phyloP scores from a whole-genome alignment of 106 monocot species.

The Chionographis japonica region DNA sequence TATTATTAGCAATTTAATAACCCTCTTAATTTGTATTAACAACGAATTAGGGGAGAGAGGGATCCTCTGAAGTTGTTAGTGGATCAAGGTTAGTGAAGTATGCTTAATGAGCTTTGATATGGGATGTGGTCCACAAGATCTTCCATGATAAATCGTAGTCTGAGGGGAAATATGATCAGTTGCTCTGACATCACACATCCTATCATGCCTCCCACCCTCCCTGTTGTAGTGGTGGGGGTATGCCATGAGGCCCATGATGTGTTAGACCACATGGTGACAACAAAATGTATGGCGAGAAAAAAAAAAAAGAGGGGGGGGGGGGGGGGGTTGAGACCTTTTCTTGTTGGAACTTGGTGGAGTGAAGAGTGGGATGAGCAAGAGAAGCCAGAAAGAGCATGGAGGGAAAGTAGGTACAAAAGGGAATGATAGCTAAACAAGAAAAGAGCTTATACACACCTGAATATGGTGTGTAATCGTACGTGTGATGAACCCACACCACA shows the following conservation, averaged over 20 bases:
- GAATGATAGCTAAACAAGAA: too few species aligned
- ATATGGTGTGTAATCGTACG: too few species aligned
- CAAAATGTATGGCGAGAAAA: conserved; percentile 10
- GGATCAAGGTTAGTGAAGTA: too few species aligned
- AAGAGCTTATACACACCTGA: too few species aligned
- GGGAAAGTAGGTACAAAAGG: too few species aligned
- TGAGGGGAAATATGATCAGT: conserved; percentile 10
- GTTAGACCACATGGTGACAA: conserved; percentile 14
- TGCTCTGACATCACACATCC: conserved; percentile 21
- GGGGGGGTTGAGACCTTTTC: background rate
- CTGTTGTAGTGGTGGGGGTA: background rate
- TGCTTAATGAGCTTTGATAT: too few species aligned
- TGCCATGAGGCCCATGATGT: conserved; percentile 1
- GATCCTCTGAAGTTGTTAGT: too few species aligned
- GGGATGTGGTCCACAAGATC: conserved; percentile 6
- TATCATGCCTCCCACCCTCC: conserved; percentile 2
- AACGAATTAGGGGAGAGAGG: too few species aligned
- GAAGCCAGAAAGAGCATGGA: too few species aligned
- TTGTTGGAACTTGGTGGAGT: conserved; percentile 2
- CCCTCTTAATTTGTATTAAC: too few species aligned
- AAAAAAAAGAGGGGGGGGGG: background rate
- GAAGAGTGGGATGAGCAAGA: background rate
- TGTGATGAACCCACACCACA: too few species aligned
- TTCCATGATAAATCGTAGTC: conserved; percentile 15
- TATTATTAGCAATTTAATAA: too few species aligned